Evolutionary conservation across 768 basidiomycete genomes (phyloP).

Genomic region (Lactarius pseudohatsudake): DNA sequence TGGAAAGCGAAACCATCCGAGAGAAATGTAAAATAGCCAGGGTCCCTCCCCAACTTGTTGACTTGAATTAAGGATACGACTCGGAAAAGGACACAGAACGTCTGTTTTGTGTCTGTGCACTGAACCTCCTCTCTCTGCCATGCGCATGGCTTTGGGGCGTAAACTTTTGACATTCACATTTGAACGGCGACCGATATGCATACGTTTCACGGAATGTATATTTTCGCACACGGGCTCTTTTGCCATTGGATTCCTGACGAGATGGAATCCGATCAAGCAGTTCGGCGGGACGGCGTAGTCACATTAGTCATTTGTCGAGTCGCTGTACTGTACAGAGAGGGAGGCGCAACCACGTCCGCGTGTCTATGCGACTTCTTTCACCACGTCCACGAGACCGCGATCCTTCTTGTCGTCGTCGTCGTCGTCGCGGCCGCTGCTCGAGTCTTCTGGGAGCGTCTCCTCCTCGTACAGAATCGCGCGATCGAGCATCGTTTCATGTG

Average conservation of each 20-base stretch:
- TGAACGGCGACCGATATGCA: neutral
- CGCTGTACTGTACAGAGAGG: neutral
- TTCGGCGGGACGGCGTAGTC: neutral
- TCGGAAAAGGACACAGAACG: neutral
- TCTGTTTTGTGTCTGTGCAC: neutral
- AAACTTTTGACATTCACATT: neutral
- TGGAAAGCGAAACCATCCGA: neutral
- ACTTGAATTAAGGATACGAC: neutral
- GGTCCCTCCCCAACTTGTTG: neutral
- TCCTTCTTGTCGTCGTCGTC: conserved; percentile 10
- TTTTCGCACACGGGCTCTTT: neutral
- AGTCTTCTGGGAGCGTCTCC: neutral
- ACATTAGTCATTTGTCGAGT: neutral
- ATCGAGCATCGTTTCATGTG: conserved; percentile 27
- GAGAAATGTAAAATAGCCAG: neutral
- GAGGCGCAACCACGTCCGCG: neutral
- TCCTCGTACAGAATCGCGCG: conserved; percentile 16
- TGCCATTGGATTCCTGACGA: neutral
- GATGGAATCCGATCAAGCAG: neutral
- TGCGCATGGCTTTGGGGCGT: too few relatives aligned
- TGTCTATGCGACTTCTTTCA: conserved; percentile 6
- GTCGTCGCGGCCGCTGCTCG: neutral
- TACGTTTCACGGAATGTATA: neutral
- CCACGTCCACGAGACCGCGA: neutral
- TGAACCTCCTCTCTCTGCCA: neutral